Evolutionary conservation across 1,284 basidiomycete genomes (phyloP).

Genomic region (Irpex sp.): DNA sequence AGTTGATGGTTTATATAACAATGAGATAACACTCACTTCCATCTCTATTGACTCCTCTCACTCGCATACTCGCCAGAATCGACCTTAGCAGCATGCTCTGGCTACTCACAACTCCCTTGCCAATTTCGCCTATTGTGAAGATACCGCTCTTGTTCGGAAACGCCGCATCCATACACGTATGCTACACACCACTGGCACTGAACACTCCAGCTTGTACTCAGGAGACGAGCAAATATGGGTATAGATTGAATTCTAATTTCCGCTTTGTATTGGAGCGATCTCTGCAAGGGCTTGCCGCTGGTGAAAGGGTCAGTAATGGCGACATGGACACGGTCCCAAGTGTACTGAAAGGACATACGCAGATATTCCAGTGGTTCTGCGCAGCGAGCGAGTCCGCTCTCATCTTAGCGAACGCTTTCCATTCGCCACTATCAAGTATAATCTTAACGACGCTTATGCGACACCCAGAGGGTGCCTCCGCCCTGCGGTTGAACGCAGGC

Average conservation of each 20-base stretch:
- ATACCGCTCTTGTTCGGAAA: neutral
- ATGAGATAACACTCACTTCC: neutral
- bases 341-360: neutral
- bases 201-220: neutral
- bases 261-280: neutral
- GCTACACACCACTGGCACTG: neutral
- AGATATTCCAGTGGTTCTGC: neutral
- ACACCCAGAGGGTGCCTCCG: neutral
- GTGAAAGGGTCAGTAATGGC: neutral
- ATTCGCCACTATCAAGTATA: neutral
- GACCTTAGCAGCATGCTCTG: neutral
- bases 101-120: neutral
- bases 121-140: neutral
- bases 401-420: neutral
- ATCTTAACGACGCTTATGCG: neutral
- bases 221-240: neutral
- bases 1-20: neutral
- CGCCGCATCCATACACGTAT: neutral
- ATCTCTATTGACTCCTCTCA: neutral
- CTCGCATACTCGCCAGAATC: neutral
- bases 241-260: neutral
- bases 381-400: constrained; percentile 8
- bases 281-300: neutral
- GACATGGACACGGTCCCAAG: neutral
- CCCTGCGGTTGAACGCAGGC: constrained; percentile 20